A percentile compares a stretch with the other conserved stretches of the same genome.
Evolutionary conservation across 352 stramenopile genomes (phyloP).

Genomic region (Phytophthora pluvialis): DNA sequence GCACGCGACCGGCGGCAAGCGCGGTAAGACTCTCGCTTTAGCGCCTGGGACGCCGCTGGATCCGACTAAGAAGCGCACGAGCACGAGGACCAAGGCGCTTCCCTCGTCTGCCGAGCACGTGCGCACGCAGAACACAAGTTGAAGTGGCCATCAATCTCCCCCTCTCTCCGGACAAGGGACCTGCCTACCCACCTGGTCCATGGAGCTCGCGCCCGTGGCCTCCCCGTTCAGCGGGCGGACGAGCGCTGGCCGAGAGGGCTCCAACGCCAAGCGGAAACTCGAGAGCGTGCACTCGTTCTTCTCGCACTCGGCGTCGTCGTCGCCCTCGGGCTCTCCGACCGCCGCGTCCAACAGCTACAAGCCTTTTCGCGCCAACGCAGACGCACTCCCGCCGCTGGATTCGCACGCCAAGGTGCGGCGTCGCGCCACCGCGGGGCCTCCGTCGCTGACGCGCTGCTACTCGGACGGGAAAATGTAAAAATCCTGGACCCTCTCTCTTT

Average conservation of each 20-base stretch:
- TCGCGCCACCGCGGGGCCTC: conserved; percentile 39
- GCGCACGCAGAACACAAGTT: conserved; percentile 7
- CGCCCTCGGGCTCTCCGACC: conserved; percentile 23
- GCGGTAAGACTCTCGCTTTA: conserved; percentile 23
- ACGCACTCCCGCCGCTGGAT: conserved; percentile 41
- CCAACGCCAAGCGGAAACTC: conserved; percentile 75
- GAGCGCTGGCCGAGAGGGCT: conserved; percentile 34
- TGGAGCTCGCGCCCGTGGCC: conserved; percentile 43
- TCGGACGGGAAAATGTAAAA: conserved; percentile 81
- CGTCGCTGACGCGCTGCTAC: conserved; percentile 60
- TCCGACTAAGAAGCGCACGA: conserved; percentile 28
- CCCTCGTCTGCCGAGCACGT: conserved; percentile 9
- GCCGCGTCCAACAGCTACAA: conserved; percentile 26
- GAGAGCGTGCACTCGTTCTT: conserved; percentile 41
- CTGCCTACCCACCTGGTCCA: conserved; percentile 7
- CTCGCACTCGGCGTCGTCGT: conserved; percentile 22
- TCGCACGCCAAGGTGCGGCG: conserved; percentile 62
- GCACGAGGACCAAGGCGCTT: not conserved
- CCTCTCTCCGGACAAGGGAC: not conserved
- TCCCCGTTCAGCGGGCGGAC: conserved; percentile 22
- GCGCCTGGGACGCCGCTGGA: conserved; percentile 20
- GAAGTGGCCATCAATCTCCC: conserved; percentile 6
- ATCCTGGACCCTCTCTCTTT: not conserved
- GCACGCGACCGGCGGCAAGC: not conserved
- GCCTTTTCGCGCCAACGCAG: conserved; percentile 33